Evolutionary conservation across 1,284 basidiomycete genomes (phyloP).

Genomic region (Ustilago shanxiensis): DNA sequence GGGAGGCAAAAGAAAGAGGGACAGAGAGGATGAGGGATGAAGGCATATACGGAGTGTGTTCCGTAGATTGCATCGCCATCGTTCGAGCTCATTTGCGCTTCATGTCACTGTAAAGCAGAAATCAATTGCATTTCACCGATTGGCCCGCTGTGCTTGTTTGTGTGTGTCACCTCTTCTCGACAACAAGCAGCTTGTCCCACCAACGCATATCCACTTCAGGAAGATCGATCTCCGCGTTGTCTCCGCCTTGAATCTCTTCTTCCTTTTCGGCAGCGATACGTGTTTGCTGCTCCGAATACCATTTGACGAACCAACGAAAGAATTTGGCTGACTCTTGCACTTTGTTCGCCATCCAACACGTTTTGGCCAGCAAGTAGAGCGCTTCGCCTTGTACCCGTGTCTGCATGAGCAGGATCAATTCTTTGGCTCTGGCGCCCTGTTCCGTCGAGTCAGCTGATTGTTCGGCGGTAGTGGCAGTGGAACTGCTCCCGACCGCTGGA

Average conservation of each 20-base stretch:
- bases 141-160: neutral
- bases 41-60: too few species aligned
- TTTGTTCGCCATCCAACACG: constrained; percentile 36
- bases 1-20: constrained; percentile 38
- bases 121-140: neutral
- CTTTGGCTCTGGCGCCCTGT: neutral
- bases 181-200: constrained; percentile 40
- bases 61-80: too few species aligned
- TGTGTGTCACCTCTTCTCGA: constrained; percentile 10
- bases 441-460: neutral
- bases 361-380: constrained; percentile 32
- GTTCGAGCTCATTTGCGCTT: neutral
- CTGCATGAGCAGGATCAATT: constrained; percentile 14
- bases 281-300: constrained; percentile 39
- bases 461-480: neutral
- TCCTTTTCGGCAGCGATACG: neutral
- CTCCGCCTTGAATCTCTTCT: neutral
- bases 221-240: constrained; percentile 10
- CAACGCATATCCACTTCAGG: constrained; percentile 31
- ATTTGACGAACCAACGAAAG: constrained; percentile 36
- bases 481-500: neutral
- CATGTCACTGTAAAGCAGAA: neutral
- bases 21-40: constrained; percentile 46
- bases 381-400: constrained; percentile 37
- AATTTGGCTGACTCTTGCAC: constrained; percentile 37